phyloP scores from a whole-genome alignment of 257 asterid species.

The Schizonepeta tenuifolia region DNA sequence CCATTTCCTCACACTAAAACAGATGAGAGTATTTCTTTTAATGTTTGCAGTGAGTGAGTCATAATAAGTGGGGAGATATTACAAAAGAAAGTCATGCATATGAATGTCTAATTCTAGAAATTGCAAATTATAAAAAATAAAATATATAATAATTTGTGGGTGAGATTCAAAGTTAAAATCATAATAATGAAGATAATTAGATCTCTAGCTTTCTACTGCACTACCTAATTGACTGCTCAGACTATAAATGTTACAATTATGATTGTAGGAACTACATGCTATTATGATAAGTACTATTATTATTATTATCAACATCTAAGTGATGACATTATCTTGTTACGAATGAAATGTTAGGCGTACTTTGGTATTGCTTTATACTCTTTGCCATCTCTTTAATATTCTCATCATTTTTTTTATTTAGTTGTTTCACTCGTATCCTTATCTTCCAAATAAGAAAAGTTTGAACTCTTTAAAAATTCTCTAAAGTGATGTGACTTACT shows the following conservation, averaged over 20 bases:
- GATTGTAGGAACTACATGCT: neutral
- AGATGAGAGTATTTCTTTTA: no score
- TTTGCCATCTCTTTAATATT: no score
- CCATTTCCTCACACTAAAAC: neutral
- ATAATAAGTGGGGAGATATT: neutral
- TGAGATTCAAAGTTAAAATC: slow-evolving; percentile 2
- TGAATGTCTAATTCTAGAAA: neutral
- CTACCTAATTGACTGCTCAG: neutral
- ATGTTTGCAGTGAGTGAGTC: no score
- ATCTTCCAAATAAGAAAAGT: no score
- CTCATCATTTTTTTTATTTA: no score
- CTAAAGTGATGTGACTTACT: no score
- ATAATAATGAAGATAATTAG: neutral
- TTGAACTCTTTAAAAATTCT: no score
- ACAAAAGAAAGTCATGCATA: neutral
- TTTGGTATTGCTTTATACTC: neutral
- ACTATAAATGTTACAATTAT: neutral
- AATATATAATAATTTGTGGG: neutral
- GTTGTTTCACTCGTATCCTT: no score
- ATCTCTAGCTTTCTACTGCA: no score
- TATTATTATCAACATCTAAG: neutral
- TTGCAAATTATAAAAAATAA: neutral
- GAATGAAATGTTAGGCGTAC: neutral
- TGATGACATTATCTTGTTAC: neutral
- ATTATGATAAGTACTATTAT: neutral